Base-by-base conservation (phyloP, 2,329 filamentous ascomycete genomes). In the Cladophialophora exuberans region DNA sequence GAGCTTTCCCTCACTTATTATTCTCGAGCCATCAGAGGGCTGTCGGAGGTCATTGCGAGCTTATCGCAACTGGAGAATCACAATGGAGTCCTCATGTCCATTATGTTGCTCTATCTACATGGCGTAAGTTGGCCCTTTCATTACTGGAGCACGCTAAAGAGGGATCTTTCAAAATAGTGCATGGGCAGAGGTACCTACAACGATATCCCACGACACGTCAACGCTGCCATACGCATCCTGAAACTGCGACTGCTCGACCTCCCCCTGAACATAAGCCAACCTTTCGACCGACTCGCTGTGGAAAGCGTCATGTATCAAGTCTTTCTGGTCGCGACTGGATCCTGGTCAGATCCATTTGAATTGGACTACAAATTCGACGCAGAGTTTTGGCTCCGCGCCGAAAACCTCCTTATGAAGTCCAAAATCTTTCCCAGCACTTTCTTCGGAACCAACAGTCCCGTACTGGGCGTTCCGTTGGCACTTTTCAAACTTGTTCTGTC, bases 51-150 rank as follows among this genome's bases (percentile, higher is more conserved):
- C 13, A 31, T 60, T 22, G 45, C 30, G 10, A 23, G 33, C 18
- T 18, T 25, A 7, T 25, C 45, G 15, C 46, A 41, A 17, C 20
- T 59, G 25, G 54, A 56, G 38, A 54, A 51, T 18, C 38, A 60
- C 23, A 52, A 60, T 15, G 57, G 54, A 3, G 20, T 60, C 4
- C 18, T 60, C 1, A 60, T 53, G 48, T 50, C 54, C 11, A 49
- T 60, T 7, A 60, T 60, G 9, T 45, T 60, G 20, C 50, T 60
- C 9, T 60, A 60, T 51, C 49, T 60, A 13, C 57, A 60, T 23
- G 57, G 57, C 25, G 54, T 57, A 57, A 10, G 54, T 53, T 20
- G 3, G 6, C 11, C 20, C 36, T 25, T 28, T 20, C 17, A 39
- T 47, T 22, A 9, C 10, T 11, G 6, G 25, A 33, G 23, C 3